Evolutionary conservation across 495 filamentous ascomycete genomes (phyloP).

Genomic region (Penicillium psychrofluorescens): DNA sequence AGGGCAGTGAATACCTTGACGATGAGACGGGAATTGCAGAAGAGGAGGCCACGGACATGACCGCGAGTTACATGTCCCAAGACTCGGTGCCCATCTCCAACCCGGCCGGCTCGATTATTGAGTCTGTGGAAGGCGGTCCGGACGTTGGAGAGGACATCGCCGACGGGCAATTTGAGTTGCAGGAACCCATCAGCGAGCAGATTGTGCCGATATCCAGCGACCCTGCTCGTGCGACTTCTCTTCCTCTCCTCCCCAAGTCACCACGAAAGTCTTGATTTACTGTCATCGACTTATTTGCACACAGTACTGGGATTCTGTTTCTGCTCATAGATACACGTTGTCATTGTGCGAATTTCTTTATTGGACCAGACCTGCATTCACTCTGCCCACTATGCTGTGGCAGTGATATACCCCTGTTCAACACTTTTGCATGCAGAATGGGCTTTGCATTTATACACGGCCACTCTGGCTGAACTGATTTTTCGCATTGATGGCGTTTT

Average conservation of each 20-base stretch:
- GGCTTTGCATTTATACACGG: constrained; percentile 15
- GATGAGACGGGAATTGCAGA: constrained; percentile 32
- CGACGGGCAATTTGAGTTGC: constrained; percentile 9
- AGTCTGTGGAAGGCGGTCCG: constrained; percentile 22
- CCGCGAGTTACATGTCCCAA: constrained; percentile 53
- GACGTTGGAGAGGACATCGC: constrained; percentile 3
- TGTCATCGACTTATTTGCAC: background rate
- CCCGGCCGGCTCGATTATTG: constrained; percentile 32
- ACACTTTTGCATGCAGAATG: constrained; percentile 16
- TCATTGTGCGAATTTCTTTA: constrained; percentile 6
- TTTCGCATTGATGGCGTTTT: constrained; percentile 19
- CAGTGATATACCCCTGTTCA: constrained; percentile 18
- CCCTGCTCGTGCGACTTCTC: constrained; percentile 4
- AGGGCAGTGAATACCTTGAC: constrained; percentile 33
- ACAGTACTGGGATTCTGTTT: background rate
- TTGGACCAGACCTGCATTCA: constrained; percentile 9
- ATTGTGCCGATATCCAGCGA: background rate
- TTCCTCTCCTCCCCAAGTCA: constrained; percentile 17
- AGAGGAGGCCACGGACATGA: constrained; percentile 31
- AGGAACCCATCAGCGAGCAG: background rate
- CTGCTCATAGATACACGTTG: constrained; percentile 8
- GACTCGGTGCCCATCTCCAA: constrained; percentile 45
- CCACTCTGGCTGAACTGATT: background rate
- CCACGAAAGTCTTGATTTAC: constrained; percentile 5
- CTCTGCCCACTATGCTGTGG: background rate